These are phyloP conservation scores for Corylus avellana DNA, from an alignment of 306 rosid species.

Conservation along the genomic window DNA sequence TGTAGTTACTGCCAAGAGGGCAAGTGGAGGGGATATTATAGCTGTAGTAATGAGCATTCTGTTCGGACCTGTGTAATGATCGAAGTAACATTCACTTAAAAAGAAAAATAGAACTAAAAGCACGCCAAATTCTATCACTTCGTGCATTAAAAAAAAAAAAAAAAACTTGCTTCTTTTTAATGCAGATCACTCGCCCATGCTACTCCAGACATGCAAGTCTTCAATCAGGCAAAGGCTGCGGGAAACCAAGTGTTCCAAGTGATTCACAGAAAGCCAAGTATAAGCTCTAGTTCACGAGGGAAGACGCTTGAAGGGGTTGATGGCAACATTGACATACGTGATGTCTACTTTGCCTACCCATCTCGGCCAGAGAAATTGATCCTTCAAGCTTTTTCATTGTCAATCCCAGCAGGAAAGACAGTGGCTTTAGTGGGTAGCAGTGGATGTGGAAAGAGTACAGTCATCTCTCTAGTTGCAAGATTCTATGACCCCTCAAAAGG, in stretches of 20 bases:
- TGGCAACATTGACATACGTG: conserved; percentile 55
- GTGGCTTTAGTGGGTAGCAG: conserved; percentile 84
- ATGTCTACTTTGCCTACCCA: conserved; percentile 71
- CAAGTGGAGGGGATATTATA: conserved; percentile 69
- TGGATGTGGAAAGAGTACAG: conserved; percentile 98
- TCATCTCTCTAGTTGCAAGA: conserved; percentile 69
- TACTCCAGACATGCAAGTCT: conserved; percentile 77
- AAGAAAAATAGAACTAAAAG: background rate
- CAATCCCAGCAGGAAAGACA: conserved; percentile 78
- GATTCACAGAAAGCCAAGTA: conserved; percentile 64
- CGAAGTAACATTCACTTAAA: background rate
- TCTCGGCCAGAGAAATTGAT: conserved; percentile 67
- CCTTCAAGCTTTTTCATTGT: conserved; percentile 66
- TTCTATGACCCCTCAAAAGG: conserved; percentile 78
- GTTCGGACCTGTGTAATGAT: conserved; percentile 81
- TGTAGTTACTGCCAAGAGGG: conserved; percentile 56
- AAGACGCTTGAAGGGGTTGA: conserved; percentile 35
- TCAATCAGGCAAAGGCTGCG: conserved; percentile 89
- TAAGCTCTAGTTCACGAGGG: conserved; percentile 51
- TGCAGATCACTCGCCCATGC: conserved; percentile 75
- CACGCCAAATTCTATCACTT: background rate
- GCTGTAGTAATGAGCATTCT: conserved; percentile 90
- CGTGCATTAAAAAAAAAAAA: conserved; percentile 6
- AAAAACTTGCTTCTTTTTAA: background rate
- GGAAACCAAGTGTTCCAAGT: conserved; percentile 83